Evolutionary conservation across 345 rosid species (phyloP).

Genomic region (Garcia nutans): DNA sequence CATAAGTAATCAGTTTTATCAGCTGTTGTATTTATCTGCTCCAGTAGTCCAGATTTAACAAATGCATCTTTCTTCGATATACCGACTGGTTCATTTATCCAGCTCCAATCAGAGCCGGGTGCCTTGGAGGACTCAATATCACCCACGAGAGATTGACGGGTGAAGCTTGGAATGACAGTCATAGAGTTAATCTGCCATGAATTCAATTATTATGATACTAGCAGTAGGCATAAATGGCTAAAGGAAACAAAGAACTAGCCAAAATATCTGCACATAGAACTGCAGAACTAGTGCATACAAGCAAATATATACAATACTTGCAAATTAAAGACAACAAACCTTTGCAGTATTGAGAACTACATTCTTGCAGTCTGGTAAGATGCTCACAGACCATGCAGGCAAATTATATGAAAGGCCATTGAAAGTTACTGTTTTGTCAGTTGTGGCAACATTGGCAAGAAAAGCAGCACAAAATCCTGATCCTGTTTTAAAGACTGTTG

Average conservation of each 20-base stretch:
- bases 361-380: slow-evolving; percentile 92
- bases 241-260: no score
- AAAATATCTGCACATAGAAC: not conserved
- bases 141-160: slow-evolving; percentile 41
- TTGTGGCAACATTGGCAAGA: slow-evolving; percentile 67
- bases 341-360: slow-evolving; percentile 88
- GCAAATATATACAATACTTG: not conserved
- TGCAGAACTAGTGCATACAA: not conserved
- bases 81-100: slow-evolving; percentile 77
- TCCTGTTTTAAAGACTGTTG: slow-evolving; percentile 65
- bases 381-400: slow-evolving; percentile 98
- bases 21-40: slow-evolving; percentile 85
- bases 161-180: slow-evolving; percentile 51
- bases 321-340: slow-evolving; percentile 42
- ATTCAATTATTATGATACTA: slow-evolving; percentile 11
- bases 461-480: slow-evolving; percentile 78
- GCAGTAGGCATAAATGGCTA: no score
- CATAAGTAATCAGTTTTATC: slow-evolving; percentile 87
- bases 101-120: slow-evolving; percentile 68
- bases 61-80: slow-evolving; percentile 66
- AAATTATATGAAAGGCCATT: slow-evolving; percentile 64
- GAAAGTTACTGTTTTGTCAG: slow-evolving; percentile 67
- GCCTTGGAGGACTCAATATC: slow-evolving; percentile 44
- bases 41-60: slow-evolving; percentile 63
- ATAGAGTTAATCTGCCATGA: slow-evolving; percentile 68